A percentile compares a stretch with the other conserved stretches of the same genome.
Evolutionary conservation across 106 monocot species (phyloP).

Genomic region (Platanthera guangdongensis): DNA sequence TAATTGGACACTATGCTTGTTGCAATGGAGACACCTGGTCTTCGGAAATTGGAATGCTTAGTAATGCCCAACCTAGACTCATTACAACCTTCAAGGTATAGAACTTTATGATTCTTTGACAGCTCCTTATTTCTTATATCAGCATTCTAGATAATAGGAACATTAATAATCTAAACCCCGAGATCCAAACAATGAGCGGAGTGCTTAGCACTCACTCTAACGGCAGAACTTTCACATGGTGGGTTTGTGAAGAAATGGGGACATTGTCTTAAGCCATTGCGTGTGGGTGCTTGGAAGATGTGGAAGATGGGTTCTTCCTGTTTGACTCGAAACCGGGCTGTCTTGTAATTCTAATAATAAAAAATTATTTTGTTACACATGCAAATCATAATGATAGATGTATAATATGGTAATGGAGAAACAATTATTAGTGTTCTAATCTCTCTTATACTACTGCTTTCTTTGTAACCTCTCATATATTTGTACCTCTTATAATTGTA

Average conservation of each 20-base stretch:
- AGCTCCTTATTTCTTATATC: not conserved
- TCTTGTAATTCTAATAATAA: not conserved
- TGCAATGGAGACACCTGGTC: constrained; percentile 99
- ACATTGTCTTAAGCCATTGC: too few relatives aligned
- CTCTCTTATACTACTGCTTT: too few relatives aligned
- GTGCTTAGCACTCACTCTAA: too few relatives aligned
- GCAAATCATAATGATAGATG: not conserved
- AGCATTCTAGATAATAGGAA: not conserved
- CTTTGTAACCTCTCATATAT: too few relatives aligned
- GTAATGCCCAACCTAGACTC: constrained; percentile 54
- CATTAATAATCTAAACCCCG: not conserved
- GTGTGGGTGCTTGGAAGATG: too few relatives aligned
- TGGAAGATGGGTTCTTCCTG: too few relatives aligned
- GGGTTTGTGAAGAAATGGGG: too few relatives aligned
- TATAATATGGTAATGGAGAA: not conserved
- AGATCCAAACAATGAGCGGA: too few relatives aligned
- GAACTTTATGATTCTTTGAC: not conserved
- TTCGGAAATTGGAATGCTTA: constrained; percentile 82
- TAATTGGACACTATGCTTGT: constrained; percentile 91
- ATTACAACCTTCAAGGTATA: constrained; percentile 84
- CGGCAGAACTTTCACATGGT: too few relatives aligned
- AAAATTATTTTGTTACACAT: not conserved
- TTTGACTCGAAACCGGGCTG: not conserved
- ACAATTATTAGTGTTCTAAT: not conserved
- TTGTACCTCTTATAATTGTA: too few relatives aligned